Evolutionary conservation across 805 yeast genomes (phyloP), one percentile per base, ranked within the genome.

Genomic region (Hanseniaspora meyeri): DNA sequence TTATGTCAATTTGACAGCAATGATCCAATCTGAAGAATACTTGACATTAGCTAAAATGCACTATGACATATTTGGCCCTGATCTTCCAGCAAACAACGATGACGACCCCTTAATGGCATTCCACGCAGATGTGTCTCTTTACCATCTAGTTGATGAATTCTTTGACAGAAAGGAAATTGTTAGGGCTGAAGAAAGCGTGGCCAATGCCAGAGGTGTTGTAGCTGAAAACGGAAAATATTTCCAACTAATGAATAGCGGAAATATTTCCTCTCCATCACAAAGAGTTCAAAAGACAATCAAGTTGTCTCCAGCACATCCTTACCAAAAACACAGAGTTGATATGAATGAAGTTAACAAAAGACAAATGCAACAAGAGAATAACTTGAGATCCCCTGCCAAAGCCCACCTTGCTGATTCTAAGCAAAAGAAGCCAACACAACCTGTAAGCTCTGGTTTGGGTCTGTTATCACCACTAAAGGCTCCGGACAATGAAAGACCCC

Each of bases 111-210:
- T 95, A 0, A 75, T 78, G 55, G 91, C 90, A 1, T 90, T 78
- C 68, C 95, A 90, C 69, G 97, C 98, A 0, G 74, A 90, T 60
- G 71, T 91, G 12, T 87, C 96, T 7, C 83, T 91, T 40, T 93
- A 93, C 67, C 84, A 80, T 65, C 75, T 93, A 60, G 95, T 89
- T 17, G 83, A 80, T 54, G 98, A 93, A 70, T 86, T 87, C 84
- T 66, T 77, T 60, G 81, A 78, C 64, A 77, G 96, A 57, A 83
- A 82, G 70, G 72, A 70, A 32, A 24, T 2, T 38, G 19, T 61
- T 80, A 82, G 7, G 82, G 64, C 58, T 64, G 65, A 58, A 64
- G 61, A 57, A 17, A 34, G 20, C 9, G 24, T 32, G 12, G 24
- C 16, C 11, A 24, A n/a, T 32, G 39, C 48, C 2, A 43, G 36